Percentiles rank a stretch among this genome's conserved stretches.
phyloP scores from a whole-genome alignment of 192 early-diverging fungal genomes.

The Entomortierella parvispora region DNA sequence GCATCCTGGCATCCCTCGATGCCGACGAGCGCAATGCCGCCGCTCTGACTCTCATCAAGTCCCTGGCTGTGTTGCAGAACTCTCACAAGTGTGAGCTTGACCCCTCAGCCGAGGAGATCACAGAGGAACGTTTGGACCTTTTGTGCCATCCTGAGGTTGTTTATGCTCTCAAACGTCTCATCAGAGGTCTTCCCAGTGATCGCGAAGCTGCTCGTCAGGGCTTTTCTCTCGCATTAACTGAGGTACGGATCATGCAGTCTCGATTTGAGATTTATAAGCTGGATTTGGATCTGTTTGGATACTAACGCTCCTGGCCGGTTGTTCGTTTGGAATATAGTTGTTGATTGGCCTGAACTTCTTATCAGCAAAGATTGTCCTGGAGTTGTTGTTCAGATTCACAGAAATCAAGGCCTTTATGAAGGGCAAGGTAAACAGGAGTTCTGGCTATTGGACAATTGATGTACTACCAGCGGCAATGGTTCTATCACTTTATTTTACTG shows the following conservation, averaged over 20 bases:
- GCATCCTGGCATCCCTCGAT: conserved; percentile 85
- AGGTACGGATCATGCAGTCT: too few relatives aligned
- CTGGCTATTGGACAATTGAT: too few relatives aligned
- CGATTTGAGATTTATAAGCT: conserved; percentile 54
- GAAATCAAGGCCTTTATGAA: conserved; percentile 72
- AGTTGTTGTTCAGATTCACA: conserved; percentile 75
- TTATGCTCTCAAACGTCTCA: conserved; percentile 88
- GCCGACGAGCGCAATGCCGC: conserved; percentile 69
- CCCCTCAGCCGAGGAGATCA: conserved; percentile 52
- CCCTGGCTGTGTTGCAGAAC: conserved; percentile 66
- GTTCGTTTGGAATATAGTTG: too few relatives aligned
- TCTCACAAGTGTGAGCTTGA: conserved; percentile 34
- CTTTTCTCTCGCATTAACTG: conserved; percentile 93
- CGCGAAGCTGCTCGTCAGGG: conserved; percentile 94
- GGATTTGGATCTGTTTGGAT: conserved; percentile 15
- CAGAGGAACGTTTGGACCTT: conserved; percentile 71
- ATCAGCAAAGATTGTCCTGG: conserved; percentile 70
- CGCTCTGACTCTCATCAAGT: conserved; percentile 68
- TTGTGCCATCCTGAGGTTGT: conserved; percentile 81
- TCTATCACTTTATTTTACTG: too few relatives aligned
- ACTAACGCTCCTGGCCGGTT: too few relatives aligned
- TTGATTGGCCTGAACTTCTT: conserved; percentile 50
- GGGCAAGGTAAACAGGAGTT: conserved; percentile 65
- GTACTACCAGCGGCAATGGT: neutral
- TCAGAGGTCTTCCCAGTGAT: conserved; percentile 87